Evolutionary conservation across 2,329 filamentous ascomycete genomes (phyloP).

Genomic region (Zalaria obscura): DNA sequence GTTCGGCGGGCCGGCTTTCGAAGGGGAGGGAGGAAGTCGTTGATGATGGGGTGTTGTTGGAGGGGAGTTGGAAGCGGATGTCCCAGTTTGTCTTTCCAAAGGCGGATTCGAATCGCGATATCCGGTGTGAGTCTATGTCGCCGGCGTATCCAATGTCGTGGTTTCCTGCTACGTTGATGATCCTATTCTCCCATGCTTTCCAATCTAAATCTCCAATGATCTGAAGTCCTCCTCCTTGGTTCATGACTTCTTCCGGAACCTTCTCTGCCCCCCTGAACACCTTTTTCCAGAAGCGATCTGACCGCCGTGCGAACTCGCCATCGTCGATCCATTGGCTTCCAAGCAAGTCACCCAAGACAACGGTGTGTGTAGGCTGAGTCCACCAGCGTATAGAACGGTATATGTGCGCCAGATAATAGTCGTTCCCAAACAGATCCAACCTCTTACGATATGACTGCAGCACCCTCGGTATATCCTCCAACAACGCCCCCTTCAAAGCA

Average conservation of each 20-base stretch:
- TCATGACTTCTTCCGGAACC: conserved; percentile 13
- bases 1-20: conserved; percentile 42
- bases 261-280: conserved; percentile 48
- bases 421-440: conserved; percentile 83
- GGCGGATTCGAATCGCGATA: conserved; percentile 66
- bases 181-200: conserved; percentile 50
- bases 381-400: conserved; percentile 77
- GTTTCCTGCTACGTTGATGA: conserved; percentile 88
- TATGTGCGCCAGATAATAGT: conserved; percentile 87
- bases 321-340: conserved; percentile 92
- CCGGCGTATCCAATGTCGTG: conserved; percentile 96
- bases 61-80: conserved; percentile 43
- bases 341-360: conserved; percentile 78
- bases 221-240: not conserved
- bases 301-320: conserved; percentile 64
- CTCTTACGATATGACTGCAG: conserved; percentile 59
- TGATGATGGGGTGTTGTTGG: not conserved
- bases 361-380: conserved; percentile 70
- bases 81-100: conserved; percentile 92
- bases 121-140: conserved; percentile 62
- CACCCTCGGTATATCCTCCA: conserved; percentile 51
- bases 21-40: conserved; percentile 11
- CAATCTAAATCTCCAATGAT: not conserved
- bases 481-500: conserved; percentile 11
- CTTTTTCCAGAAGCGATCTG: conserved; percentile 62